A percentile compares a stretch with the other conserved stretches of the same genome.
Evolutionary conservation across 2,329 filamentous ascomycete species (phyloP).

Genomic region (Malbranchea zuffiana): DNA sequence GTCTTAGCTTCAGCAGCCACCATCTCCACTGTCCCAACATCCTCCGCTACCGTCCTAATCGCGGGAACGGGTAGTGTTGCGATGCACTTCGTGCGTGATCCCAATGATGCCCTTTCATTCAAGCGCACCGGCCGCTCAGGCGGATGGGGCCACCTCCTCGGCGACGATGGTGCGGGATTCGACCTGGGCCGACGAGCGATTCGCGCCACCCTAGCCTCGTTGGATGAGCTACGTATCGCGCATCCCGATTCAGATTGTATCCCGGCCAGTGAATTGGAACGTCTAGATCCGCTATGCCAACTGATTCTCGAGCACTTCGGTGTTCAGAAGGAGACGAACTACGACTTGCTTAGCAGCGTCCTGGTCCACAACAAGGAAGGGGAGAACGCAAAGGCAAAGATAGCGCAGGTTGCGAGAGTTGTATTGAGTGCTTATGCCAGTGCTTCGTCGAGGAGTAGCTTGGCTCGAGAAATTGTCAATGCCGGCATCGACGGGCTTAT

Average conservation of each 20-base stretch:
- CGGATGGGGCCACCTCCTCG: conserved; percentile 37
- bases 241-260: not conserved
- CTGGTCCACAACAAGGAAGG: not conserved
- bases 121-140: conserved; percentile 28
- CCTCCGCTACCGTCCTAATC: conserved; percentile 28
- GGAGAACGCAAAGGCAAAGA: conserved; percentile 8
- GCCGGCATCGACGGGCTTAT: conserved; percentile 1
- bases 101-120: conserved; percentile 13
- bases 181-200: conserved; percentile 31
- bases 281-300: conserved; percentile 3
- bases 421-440: conserved; percentile 2
- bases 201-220: conserved; percentile 22
- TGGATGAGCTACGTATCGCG: conserved; percentile 20
- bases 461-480: conserved; percentile 1
- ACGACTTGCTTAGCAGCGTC: conserved; percentile 8
- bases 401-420: conserved; percentile 7
- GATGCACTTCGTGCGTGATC: conserved; percentile 28
- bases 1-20: conserved; percentile 25
- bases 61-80: conserved; percentile 37
- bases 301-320: conserved; percentile 8
- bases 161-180: conserved; percentile 37
- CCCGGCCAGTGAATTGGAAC: not conserved
- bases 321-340: not conserved
- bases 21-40: conserved; percentile 10
- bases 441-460: not conserved